Evolutionary conservation across 1,284 basidiomycete species (phyloP).

Genomic region (Thelephora terrestris): DNA sequence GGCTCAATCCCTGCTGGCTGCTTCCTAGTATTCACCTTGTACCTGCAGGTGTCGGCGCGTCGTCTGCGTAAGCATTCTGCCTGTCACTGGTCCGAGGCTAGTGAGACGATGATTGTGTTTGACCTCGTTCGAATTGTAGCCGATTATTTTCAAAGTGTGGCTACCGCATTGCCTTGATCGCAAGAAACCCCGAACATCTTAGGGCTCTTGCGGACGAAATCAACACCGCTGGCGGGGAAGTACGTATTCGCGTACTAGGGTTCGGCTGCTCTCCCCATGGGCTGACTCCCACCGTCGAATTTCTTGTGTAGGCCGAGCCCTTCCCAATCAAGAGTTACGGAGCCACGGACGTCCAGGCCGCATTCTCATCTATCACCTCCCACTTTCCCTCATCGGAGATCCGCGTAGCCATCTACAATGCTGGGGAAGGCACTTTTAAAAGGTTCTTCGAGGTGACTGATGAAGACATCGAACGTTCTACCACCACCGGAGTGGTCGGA

Average conservation of each 20-base stretch:
- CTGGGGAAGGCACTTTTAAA: slow-evolving; percentile 48
- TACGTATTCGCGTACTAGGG: slow-evolving; percentile 16
- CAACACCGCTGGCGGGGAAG: slow-evolving; percentile 48
- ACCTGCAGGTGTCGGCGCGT: slow-evolving; percentile 45
- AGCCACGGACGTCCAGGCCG: slow-evolving; percentile 38
- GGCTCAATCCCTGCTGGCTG: background rate
- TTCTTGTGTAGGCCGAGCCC: slow-evolving; percentile 35
- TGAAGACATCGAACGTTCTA: slow-evolving; percentile 38
- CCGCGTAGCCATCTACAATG: slow-evolving; percentile 61
- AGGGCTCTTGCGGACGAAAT: slow-evolving; percentile 46
- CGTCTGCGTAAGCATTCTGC: slow-evolving; percentile 42
- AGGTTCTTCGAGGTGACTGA: slow-evolving; percentile 58
- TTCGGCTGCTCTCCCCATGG: background rate
- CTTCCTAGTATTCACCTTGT: background rate
- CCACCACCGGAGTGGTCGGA: slow-evolving; percentile 47
- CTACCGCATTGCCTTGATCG: slow-evolving; percentile 60
- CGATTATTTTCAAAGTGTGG: slow-evolving; percentile 55
- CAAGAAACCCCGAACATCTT: slow-evolving; percentile 44
- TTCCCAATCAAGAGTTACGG: slow-evolving; percentile 54
- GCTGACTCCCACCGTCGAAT: background rate
- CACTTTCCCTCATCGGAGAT: slow-evolving; percentile 35
- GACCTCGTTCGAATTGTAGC: slow-evolving; percentile 22
- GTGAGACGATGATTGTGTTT: background rate
- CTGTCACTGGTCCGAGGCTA: background rate
- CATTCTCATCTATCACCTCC: slow-evolving; percentile 43